These are phyloP conservation scores for Hordeum pubiflorum DNA, from an alignment of 202 grass and related monocot species.

Conservation along the genomic window DNA sequence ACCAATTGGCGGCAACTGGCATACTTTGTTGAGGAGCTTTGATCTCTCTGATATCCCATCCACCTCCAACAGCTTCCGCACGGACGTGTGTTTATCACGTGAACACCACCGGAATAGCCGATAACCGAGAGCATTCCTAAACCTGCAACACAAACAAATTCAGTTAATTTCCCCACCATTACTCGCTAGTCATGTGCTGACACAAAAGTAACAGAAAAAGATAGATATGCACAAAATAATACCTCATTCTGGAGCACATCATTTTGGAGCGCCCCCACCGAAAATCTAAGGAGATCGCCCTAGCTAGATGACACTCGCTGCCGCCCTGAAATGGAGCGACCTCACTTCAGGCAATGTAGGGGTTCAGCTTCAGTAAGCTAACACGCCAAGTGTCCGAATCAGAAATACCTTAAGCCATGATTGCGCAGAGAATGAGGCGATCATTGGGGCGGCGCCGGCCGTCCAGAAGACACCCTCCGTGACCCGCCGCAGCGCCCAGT, in stretches of 20 bases:
- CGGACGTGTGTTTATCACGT: conserved; percentile 38
- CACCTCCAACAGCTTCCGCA: conserved; percentile 48
- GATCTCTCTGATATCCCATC: conserved; percentile 38
- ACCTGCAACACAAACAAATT: conserved; percentile 24
- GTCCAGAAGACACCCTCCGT: not conserved
- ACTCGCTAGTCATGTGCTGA: not conserved
- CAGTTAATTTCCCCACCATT: not conserved
- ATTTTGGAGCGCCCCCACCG: conserved; percentile 36
- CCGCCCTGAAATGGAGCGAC: conserved; percentile 19
- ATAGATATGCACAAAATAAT: not conserved
- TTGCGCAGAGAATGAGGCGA: conserved; percentile 9
- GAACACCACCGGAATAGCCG: conserved; percentile 51
- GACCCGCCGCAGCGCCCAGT: not conserved
- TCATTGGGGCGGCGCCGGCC: conserved; percentile 5
- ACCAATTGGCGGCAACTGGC: not conserved
- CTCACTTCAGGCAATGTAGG: not conserved
- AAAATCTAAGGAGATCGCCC: conserved; percentile 39
- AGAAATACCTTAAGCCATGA: conserved; percentile 26
- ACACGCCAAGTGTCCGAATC: not conserved
- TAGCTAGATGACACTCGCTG: conserved; percentile 27
- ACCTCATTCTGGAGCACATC: conserved; percentile 49
- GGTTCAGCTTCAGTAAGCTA: not conserved
- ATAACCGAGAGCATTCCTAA: conserved; percentile 51
- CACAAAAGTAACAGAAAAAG: not conserved
- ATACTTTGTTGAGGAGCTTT: conserved; percentile 58